Conservation (phyloP, 2,329 filamentous ascomycete genomes). For the Verruconis gallopava region DNA sequence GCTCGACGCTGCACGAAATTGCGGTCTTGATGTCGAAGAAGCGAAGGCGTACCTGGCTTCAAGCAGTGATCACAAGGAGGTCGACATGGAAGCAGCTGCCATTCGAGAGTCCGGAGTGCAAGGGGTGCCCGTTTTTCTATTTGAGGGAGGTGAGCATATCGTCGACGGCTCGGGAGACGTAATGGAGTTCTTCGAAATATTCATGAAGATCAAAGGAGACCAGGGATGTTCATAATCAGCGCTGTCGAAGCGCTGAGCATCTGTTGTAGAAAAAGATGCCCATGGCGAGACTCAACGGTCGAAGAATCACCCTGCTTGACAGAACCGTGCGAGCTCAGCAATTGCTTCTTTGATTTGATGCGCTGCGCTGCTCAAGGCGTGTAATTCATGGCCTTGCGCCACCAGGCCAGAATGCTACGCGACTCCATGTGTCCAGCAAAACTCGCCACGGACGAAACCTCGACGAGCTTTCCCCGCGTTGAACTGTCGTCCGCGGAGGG, state of each 20-base stretch:
- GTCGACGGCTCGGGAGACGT: constrained; percentile 5
- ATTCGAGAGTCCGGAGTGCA: background rate
- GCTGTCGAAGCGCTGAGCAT: background rate
- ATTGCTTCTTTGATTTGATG: no score
- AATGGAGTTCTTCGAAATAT: constrained; percentile 7
- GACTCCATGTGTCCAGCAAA: constrained; percentile 50
- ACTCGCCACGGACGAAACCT: constrained; percentile 50
- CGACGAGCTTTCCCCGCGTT: constrained; percentile 34
- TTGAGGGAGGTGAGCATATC: constrained; percentile 2
- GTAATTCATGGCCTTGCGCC: constrained; percentile 47
- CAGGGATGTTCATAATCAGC: no score
- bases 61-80: constrained; percentile 42
- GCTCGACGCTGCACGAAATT: constrained; percentile 30
- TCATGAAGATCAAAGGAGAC: constrained; percentile 9
- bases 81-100: constrained; percentile 41
- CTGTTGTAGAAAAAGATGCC: no score
- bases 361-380: no score
- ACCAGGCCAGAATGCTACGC: constrained; percentile 50
- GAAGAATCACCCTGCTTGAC: no score
- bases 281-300: no score
- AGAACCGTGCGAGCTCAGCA: no score
- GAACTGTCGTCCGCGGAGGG: constrained; percentile 8
- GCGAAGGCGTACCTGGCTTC: constrained; percentile 41
- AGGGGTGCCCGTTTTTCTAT: constrained; percentile 8
- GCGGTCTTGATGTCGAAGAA: constrained; percentile 40